phyloP scores from a whole-genome alignment of 495 filamentous ascomycete species.

The Pseudomonodictys pantanalensis region DNA sequence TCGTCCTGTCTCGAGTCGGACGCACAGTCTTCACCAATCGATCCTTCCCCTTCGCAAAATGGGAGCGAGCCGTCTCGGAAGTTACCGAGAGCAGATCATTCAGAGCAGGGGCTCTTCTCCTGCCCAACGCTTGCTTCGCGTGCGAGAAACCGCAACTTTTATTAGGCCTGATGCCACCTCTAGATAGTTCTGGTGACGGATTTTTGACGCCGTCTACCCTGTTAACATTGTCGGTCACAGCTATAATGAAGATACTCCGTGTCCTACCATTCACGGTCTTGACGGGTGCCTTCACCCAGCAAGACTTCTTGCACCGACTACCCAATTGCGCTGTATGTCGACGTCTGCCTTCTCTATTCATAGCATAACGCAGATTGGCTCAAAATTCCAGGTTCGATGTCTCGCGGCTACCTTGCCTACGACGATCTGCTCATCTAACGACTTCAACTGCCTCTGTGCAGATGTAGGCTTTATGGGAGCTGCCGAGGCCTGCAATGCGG shows the following conservation, averaged over 20 bases:
- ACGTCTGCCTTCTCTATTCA: slow-evolving; percentile 3
- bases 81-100: not conserved
- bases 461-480: slow-evolving; percentile 1
- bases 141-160: not conserved
- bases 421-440: not conserved
- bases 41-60: no score
- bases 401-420: not conserved
- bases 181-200: not conserved
- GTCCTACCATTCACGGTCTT: not conserved
- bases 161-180: slow-evolving; percentile 1
- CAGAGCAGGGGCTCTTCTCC: not conserved
- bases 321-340: slow-evolving; percentile 1
- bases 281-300: not conserved
- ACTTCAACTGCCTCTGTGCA: slow-evolving; percentile 1
- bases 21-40: no score
- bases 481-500: not conserved
- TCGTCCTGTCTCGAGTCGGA: no score
- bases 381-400: not conserved
- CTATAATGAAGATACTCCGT: not conserved
- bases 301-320: not conserved
- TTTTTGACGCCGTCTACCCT: not conserved
- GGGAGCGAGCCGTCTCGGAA: no score
- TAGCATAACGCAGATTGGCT: not conserved
- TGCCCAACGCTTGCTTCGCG: not conserved
- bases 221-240: slow-evolving; percentile 1